These are phyloP conservation scores for Boletellus sp. DNA, from an alignment of 768 basidiomycete species.

Conservation along the genomic window DNA sequence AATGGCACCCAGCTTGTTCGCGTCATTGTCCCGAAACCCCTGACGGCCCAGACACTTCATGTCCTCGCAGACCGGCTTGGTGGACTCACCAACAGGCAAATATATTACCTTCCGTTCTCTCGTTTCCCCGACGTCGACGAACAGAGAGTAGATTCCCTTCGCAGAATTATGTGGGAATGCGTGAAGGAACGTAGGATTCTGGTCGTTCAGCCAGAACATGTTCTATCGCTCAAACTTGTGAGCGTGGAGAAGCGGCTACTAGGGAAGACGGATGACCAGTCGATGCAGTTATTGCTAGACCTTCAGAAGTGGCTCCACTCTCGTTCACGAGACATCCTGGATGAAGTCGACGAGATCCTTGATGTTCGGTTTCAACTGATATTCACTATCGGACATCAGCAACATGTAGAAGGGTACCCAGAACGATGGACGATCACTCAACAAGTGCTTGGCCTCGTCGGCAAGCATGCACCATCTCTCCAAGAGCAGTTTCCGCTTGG, in stretches of 20 bases:
- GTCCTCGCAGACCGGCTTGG: slow-evolving; percentile 39
- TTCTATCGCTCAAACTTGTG: slow-evolving; percentile 46
- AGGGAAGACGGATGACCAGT: background rate
- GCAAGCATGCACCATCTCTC: slow-evolving; percentile 1
- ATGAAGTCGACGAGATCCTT: slow-evolving; percentile 27
- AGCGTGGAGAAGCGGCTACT: slow-evolving; percentile 34
- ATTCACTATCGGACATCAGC: slow-evolving; percentile 29
- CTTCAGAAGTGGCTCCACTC: slow-evolving; percentile 19
- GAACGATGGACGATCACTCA: slow-evolving; percentile 32
- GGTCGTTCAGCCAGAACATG: slow-evolving; percentile 48
- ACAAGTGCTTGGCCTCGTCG: slow-evolving; percentile 21
- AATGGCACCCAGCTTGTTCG: slow-evolving; percentile 41
- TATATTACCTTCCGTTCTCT: slow-evolving; percentile 48
- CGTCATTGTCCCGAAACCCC: slow-evolving; percentile 45
- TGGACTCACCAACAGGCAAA: slow-evolving; percentile 40
- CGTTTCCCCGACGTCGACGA: slow-evolving; percentile 15
- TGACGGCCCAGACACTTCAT: slow-evolving; percentile 44
- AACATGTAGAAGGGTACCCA: slow-evolving; percentile 27
- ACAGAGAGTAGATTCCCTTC: slow-evolving; percentile 14
- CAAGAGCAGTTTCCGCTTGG: background rate
- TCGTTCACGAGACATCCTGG: slow-evolving; percentile 19
- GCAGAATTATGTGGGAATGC: slow-evolving; percentile 35
- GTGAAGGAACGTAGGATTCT: slow-evolving; percentile 36
- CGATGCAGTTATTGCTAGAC: slow-evolving; percentile 20
- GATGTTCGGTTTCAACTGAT: slow-evolving; percentile 32